These are phyloP conservation scores for Halophytophthora polymorphica DNA, from an alignment of 352 stramenopile genomes.

Conservation along the genomic window DNA sequence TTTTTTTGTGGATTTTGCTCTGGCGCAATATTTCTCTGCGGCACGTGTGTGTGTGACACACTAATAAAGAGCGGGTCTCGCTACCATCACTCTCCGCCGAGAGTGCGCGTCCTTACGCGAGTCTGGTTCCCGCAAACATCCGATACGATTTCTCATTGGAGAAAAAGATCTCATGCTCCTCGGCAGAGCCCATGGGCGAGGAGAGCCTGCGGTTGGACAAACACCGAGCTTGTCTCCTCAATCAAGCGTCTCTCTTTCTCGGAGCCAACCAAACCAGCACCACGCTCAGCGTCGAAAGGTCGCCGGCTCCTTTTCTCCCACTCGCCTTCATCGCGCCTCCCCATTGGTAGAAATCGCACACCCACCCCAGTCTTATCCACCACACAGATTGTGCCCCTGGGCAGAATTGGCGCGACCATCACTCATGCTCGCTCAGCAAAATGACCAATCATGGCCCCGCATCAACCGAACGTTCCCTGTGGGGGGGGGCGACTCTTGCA, in stretches of 20 bases:
- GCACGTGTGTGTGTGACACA: background rate
- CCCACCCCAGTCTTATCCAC: background rate
- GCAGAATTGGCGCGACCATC: constrained; percentile 8
- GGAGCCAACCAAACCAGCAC: too few relatives aligned
- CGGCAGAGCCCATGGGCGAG: too few relatives aligned
- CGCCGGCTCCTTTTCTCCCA: too few relatives aligned
- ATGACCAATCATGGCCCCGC: constrained; percentile 24
- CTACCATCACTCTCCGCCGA: constrained; percentile 22
- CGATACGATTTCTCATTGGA: constrained; percentile 9
- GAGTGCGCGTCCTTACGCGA: background rate
- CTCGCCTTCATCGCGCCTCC: too few relatives aligned
- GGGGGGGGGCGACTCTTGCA: too few relatives aligned
- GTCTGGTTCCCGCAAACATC: too few relatives aligned
- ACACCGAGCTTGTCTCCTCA: too few relatives aligned
- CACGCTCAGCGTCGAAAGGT: too few relatives aligned
- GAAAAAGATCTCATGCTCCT: constrained; percentile 12
- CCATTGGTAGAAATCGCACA: background rate
- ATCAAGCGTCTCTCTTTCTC: too few relatives aligned
- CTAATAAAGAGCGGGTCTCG: background rate
- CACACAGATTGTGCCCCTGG: background rate
- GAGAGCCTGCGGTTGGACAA: too few relatives aligned
- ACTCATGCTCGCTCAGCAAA: constrained; percentile 5
- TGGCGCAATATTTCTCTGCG: background rate
- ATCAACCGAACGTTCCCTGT: constrained; percentile 34
- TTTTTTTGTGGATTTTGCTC: background rate